These are phyloP conservation scores for Ramaria sp. DNA, from an alignment of 768 basidiomycete genomes.

Conservation along the genomic window DNA sequence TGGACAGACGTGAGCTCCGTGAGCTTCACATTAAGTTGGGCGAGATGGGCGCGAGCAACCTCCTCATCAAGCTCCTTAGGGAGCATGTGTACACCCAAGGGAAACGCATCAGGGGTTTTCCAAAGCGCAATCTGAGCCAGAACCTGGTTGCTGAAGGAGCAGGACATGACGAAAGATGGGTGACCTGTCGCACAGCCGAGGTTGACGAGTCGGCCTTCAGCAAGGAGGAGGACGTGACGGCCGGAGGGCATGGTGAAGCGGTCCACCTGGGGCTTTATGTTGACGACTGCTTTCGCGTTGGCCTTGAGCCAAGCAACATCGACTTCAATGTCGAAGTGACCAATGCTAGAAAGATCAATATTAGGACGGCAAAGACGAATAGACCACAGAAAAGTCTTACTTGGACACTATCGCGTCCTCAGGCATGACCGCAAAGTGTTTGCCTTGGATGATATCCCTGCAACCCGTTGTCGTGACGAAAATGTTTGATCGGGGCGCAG, in stretches of 20 bases:
- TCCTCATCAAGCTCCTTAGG: slow-evolving; percentile 99
- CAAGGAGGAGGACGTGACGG: slow-evolving; percentile 93
- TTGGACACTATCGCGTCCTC: slow-evolving; percentile 99
- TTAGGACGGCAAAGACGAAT: slow-evolving; percentile 1
- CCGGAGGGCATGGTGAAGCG: slow-evolving; percentile 89
- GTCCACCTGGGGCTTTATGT: slow-evolving; percentile 99
- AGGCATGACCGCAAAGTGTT: slow-evolving; percentile 90
- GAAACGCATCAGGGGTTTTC: slow-evolving; percentile 87
- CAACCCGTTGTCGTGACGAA: slow-evolving; percentile 99
- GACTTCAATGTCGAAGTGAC: slow-evolving; percentile 83
- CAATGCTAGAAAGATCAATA: slow-evolving; percentile 42
- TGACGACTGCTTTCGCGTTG: slow-evolving; percentile 71
- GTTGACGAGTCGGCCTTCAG: slow-evolving; percentile 98
- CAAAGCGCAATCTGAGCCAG: slow-evolving; percentile 97
- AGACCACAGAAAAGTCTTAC: slow-evolving; percentile 33
- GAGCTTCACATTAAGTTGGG: slow-evolving; percentile 88
- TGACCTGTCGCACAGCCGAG: slow-evolving; percentile 98
- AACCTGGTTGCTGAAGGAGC: slow-evolving; percentile 98
- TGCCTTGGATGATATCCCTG: slow-evolving; percentile 88
- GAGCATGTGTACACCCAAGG: slow-evolving; percentile 95
- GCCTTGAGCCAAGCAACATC: slow-evolving; percentile 98
- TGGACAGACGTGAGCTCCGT: slow-evolving; percentile 65
- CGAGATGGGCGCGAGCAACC: slow-evolving; percentile 93
- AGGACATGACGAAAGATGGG: slow-evolving; percentile 99
- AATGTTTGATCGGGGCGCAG: slow-evolving; percentile 77